A percentile compares a stretch with the other conserved stretches of the same genome.
Conservation (phyloP, 2,329 filamentous ascomycete species). For the Aspergillus versicolor region DNA sequence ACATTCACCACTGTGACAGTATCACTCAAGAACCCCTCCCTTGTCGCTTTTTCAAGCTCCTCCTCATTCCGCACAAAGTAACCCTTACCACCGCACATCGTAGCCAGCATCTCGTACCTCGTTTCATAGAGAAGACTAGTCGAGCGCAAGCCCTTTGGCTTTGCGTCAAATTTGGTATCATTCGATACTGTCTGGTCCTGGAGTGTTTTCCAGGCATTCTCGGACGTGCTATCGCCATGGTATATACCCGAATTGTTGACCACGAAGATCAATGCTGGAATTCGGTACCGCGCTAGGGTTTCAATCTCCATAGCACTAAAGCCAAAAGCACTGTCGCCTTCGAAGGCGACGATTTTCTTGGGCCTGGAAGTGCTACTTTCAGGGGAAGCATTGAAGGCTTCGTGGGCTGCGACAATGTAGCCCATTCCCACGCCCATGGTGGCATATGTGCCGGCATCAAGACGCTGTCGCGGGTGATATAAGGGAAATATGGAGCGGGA, state of each 20-base stretch:
- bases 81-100: slow-evolving; percentile 56
- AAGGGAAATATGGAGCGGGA: slow-evolving; percentile 56
- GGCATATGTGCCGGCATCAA: slow-evolving; percentile 59
- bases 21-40: slow-evolving; percentile 48
- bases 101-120: slow-evolving; percentile 55
- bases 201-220: slow-evolving; percentile 46
- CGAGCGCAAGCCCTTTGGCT: slow-evolving; percentile 43
- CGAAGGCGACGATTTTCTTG: slow-evolving; percentile 58
- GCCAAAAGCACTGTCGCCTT: slow-evolving; percentile 58
- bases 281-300: slow-evolving; percentile 55
- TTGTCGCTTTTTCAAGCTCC: slow-evolving; percentile 52
- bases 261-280: slow-evolving; percentile 56
- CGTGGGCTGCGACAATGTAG: slow-evolving; percentile 57
- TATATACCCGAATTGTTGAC: slow-evolving; percentile 57
- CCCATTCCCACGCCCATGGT: slow-evolving; percentile 61
- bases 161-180: slow-evolving; percentile 18
- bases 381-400: slow-evolving; percentile 53
- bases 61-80: slow-evolving; percentile 53
- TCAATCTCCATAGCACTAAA: slow-evolving; percentile 58
- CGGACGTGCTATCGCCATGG: slow-evolving; percentile 43
- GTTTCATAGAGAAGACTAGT: slow-evolving; percentile 56
- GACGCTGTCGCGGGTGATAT: slow-evolving; percentile 53
- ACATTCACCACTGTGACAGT: slow-evolving; percentile 56
- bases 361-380: slow-evolving; percentile 11
- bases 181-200: slow-evolving; percentile 42